Evolutionary conservation across 2,329 filamentous ascomycete species (phyloP), one percentile per base, ranked within the genome.

Genomic region (Epicoccum nigrum): DNA sequence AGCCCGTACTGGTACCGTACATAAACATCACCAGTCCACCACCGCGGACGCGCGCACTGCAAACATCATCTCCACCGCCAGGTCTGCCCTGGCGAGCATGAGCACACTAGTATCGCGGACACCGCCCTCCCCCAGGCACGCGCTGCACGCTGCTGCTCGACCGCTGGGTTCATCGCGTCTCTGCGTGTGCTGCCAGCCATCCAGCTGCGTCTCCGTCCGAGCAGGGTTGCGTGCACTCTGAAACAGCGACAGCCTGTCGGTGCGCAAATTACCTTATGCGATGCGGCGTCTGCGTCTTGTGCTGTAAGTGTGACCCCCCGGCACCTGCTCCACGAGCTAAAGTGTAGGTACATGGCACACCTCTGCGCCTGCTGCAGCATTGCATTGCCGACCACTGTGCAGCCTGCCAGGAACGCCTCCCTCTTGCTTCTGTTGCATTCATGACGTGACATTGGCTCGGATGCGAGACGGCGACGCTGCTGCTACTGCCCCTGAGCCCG

Each of bases 211-310:
- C 47, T 34, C 41, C 47, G 17, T 51, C 34, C 21, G 28, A 35
- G 25, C 49, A 33, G 38, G 37, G 42, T 42, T 51, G 37, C 42
- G 19, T 20, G 37, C 47, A 42, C n/a, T 37, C 6, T 52, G 49
- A 52, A 47, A 52, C 49, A 47, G 43, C 49, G 49, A 52, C 49
- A 43, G 38, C 49, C 43, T 30, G 43, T 52, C 49, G 39, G 49
- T 52, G 49, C 43, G 49, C 42, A 46, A 46, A 46, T 46, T 52
- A n/a, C 37, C 34, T 52, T 52, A 43, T 30, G 28, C 28, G 28
- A 46, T 52, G 49, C 48, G 31, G 23, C 49, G 23, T 27, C 43
- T 42, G 23, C 49, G 23, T 27, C 43, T 42, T 25, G 38, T 51
- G 48, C 49, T 41, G 37, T 11, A 15, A 51, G n/a, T n/a, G n/a